These are phyloP conservation scores for Phyllosticta citriasiana DNA, from an alignment of 2,329 filamentous ascomycete genomes.

Conservation along the genomic window DNA sequence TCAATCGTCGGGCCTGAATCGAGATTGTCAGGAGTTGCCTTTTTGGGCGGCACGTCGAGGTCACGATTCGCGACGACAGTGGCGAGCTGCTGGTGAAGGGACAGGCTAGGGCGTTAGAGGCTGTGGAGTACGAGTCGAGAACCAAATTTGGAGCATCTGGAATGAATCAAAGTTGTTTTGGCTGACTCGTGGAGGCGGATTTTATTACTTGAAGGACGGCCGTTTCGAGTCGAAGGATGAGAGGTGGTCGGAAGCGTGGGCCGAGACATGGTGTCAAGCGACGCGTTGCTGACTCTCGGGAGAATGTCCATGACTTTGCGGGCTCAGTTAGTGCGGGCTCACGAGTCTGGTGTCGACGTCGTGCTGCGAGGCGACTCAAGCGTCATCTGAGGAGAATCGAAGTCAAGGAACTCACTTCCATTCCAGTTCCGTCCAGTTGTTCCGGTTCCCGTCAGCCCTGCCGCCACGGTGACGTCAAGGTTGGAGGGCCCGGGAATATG, in stretches of 20 bases:
- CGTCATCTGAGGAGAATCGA: no score
- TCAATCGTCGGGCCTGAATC: neutral
- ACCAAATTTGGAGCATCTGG: no score
- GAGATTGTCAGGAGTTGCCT: neutral
- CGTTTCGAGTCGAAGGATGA: neutral
- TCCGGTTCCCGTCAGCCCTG: neutral
- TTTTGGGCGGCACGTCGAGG: neutral
- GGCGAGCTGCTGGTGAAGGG: no score
- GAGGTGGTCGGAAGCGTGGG: neutral
- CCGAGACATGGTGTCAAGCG: neutral
- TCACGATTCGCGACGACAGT: neutral
- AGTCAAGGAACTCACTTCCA: no score
- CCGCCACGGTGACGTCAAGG: neutral
- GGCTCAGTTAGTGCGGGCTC: neutral
- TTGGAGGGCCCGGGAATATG: neutral
- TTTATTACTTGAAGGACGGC: neutral
- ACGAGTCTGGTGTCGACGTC: neutral
- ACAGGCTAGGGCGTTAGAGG: neutral
- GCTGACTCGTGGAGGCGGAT: neutral
- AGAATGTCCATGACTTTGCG: neutral
- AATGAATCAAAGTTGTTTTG: neutral
- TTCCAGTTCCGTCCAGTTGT: no score
- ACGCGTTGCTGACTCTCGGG: neutral
- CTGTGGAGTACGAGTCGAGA: no score
- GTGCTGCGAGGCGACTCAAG: neutral